Percentiles rank a stretch among this genome's conserved stretches.
Evolutionary conservation across 2,329 filamentous ascomycete genomes (phyloP).

Genomic region (Bipolaris bicolor): DNA sequence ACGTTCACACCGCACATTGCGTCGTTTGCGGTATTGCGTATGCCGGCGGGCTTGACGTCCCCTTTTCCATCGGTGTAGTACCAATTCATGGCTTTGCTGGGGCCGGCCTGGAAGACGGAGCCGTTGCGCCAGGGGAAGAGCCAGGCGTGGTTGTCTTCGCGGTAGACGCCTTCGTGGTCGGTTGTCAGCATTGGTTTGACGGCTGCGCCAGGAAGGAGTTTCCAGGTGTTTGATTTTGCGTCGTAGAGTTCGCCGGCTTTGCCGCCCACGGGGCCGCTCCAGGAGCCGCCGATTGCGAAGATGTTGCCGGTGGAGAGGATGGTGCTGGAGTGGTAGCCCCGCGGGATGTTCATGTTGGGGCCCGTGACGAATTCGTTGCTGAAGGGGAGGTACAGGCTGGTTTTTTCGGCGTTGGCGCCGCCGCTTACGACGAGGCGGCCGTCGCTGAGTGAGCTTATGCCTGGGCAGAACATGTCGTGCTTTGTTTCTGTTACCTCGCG

Average conservation of each 20-base stretch:
- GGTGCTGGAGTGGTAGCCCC: conserved; percentile 27
- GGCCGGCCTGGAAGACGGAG: conserved; percentile 60
- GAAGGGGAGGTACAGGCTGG: conserved; percentile 24
- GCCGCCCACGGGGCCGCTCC: conserved; percentile 17
- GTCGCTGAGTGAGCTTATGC: conserved; percentile 25
- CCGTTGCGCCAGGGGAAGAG: conserved; percentile 28
- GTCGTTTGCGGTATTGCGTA: conserved; percentile 47
- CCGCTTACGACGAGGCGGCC: conserved; percentile 28
- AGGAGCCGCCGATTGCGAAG: conserved; percentile 30
- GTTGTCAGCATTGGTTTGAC: conserved; percentile 25
- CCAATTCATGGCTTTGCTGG: conserved; percentile 62
- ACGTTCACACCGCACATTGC: conserved; percentile 54
- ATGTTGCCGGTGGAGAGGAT: conserved; percentile 26
- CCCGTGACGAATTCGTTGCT: conserved; percentile 20
- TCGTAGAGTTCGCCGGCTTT: conserved; percentile 29
- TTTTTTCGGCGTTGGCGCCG: conserved; percentile 25
- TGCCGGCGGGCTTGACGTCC: conserved; percentile 50
- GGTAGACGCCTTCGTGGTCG: conserved; percentile 25
- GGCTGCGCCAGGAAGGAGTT: conserved; percentile 22
- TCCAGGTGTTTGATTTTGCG: conserved; percentile 20
- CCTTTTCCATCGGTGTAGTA: conserved; percentile 56
- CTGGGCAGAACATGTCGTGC: conserved; percentile 34
- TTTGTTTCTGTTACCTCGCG: conserved; percentile 26
- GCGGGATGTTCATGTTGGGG: conserved; percentile 23
- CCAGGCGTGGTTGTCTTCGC: conserved; percentile 32